phyloP scores from a whole-genome alignment of 371 early-diverging fungal genomes.

The Chytridium lagenaria region DNA sequence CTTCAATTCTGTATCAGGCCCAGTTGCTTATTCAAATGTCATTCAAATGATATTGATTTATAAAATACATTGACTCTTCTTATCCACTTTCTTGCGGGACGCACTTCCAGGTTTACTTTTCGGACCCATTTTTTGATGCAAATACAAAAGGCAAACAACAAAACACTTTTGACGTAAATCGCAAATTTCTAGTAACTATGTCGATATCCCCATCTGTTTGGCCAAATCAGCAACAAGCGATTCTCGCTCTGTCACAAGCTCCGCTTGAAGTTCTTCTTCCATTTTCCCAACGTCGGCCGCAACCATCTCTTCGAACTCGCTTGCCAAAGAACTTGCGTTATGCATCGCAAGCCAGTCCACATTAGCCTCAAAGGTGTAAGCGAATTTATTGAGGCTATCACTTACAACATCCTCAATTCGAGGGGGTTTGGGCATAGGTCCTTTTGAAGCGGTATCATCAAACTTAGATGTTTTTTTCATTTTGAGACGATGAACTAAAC shows the following conservation, averaged over 20 bases:
- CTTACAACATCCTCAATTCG: too few species aligned
- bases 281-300: neutral
- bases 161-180: neutral
- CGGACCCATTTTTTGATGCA: neutral
- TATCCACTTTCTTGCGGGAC: conserved; percentile 1
- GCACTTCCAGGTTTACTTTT: neutral
- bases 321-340: neutral
- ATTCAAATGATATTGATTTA: neutral
- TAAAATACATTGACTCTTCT: neutral
- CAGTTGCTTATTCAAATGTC: neutral
- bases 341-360: conserved; percentile 1
- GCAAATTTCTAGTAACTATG: neutral
- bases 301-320: neutral
- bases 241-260: neutral
- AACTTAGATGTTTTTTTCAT: too few species aligned
- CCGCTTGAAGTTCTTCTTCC: neutral
- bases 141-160: neutral
- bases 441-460: too few species aligned
- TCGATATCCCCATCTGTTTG: neutral
- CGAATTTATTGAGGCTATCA: too few species aligned
- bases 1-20: conserved; percentile 25
- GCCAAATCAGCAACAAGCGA: neutral
- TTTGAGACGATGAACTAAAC: too few species aligned
- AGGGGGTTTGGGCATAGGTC: too few species aligned
- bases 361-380: neutral